Evolutionary conservation across 108 stramenopile genomes (phyloP).

Genomic region (Nannochloropsis gaditana): DNA sequence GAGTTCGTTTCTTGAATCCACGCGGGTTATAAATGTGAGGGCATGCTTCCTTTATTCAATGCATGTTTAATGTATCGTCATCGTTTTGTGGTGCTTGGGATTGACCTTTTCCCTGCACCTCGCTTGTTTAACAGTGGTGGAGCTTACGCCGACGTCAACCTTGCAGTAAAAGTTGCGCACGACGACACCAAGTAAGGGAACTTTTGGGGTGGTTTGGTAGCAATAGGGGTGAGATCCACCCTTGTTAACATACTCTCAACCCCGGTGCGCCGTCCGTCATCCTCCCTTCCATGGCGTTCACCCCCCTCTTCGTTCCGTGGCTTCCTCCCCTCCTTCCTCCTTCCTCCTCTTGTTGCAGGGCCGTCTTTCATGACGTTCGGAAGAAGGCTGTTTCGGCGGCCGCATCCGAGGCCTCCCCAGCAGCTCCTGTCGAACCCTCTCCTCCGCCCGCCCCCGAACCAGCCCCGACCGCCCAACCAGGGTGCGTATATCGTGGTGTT

Average conservation of each 20-base stretch:
- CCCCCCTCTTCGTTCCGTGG: neutral
- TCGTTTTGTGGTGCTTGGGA: too few species aligned
- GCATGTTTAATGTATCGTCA: too few species aligned
- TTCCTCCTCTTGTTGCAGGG: neutral
- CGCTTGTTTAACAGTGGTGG: neutral
- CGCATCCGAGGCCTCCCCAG: neutral
- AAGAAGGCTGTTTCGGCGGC: neutral
- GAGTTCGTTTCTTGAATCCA: neutral
- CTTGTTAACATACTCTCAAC: too few species aligned
- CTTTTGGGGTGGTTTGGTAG: neutral
- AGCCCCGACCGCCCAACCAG: neutral
- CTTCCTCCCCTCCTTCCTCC: neutral
- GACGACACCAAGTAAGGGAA: neutral
- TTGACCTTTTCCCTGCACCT: neutral
- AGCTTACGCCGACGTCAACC: neutral
- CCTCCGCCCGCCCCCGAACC: neutral
- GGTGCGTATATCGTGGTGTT: neutral
- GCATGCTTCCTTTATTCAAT: too few species aligned
- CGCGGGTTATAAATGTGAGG: too few species aligned
- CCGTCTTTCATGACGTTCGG: neutral
- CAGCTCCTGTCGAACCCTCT: neutral
- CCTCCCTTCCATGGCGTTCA: neutral
- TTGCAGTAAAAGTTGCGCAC: neutral
- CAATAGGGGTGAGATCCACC: neutral
- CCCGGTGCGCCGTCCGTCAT: neutral